Evolutionary conservation across 2,329 filamentous ascomycete species (phyloP), one percentile per base, ranked within the genome.

Genomic region (Amauroascus niger): DNA sequence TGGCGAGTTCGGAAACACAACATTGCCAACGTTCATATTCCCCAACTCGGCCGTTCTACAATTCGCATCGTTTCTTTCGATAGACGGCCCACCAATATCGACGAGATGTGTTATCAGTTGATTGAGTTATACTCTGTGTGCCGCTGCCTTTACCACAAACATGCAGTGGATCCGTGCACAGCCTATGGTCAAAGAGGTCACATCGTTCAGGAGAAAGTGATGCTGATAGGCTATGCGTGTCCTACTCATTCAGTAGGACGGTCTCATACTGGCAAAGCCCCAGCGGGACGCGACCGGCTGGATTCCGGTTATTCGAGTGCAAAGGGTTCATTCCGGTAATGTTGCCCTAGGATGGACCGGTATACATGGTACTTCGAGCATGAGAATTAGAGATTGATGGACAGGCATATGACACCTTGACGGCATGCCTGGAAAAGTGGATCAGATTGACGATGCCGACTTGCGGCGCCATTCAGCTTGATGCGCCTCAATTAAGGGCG

Each of bases 91-190:
- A 44, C 24, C 14, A 24, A 37, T 28, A 26, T 22, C 49, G 7
- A 64, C 68, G 76, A 60, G 57, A 95, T 95, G 89, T 95, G 89
- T 66, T 90, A 88, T 65, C 87, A 90, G 72, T 73, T 95, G 58
- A 76, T 91, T 63, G 89, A 95, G 70, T 79, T 87, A 55, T 95
- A 89, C 75, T 83, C 88, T 53, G 87, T 85, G 53, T 95, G 89
- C 77, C 80, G 83, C 59, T 95, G 89, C 72, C 78, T 91, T 62
- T 94, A 95, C 76, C 88, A 91, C 75, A 79, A 84, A 65, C 90
- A 95, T 68, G 83, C 87, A 46, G 78, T 95, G 62, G 89, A 95
- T 65, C 85, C 86, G 57, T 95, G 89, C 67, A 76, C 82, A 47
- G 76, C 81, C 33, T 88, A 88, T 66, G 86, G 85, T 57, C 82